A percentile compares a stretch with the other conserved stretches of the same genome.
phyloP scores from a whole-genome alignment of 2,329 filamentous ascomycete species.

The Proliferodiscus dingleyae region DNA sequence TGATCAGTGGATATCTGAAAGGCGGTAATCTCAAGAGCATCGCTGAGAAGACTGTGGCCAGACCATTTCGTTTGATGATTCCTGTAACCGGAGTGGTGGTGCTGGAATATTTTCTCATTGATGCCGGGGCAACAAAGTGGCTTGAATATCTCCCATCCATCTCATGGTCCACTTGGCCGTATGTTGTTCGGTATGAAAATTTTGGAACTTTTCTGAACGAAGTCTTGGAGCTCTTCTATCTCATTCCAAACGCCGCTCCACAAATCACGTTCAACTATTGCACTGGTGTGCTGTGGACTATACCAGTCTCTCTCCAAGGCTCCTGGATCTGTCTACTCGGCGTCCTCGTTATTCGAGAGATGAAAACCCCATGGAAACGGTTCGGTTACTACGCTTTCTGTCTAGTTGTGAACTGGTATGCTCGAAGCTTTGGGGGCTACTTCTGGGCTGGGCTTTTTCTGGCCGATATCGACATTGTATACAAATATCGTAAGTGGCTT shows the following conservation, averaged over 20 bases:
- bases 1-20: conserved; percentile 38
- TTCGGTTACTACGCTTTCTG: conserved; percentile 40
- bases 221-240: conserved; percentile 39
- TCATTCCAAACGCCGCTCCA: conserved; percentile 43
- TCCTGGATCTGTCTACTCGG: conserved; percentile 40
- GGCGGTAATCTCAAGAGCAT: conserved; percentile 39
- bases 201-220: conserved; percentile 41
- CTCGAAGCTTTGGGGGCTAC: conserved; percentile 40
- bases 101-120: conserved; percentile 43
- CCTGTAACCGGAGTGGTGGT: conserved; percentile 39
- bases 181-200: conserved; percentile 36
- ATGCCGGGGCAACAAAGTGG: conserved; percentile 38
- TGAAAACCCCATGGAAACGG: conserved; percentile 43
- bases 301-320: conserved; percentile 43
- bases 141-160: conserved; percentile 42
- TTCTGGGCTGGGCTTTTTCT: conserved; percentile 42
- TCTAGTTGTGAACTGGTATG: conserved; percentile 42
- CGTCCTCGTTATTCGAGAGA: conserved; percentile 39
- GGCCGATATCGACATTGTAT: conserved; percentile 42
- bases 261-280: conserved; percentile 44
- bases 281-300: conserved; percentile 46
- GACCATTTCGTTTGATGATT: conserved; percentile 42
- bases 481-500: conserved; percentile 38
- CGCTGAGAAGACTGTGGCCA: conserved; percentile 39
- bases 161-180: conserved; percentile 44